Base-by-base conservation (phyloP, 495 filamentous ascomycete genomes). In the Xylaria bambusicola region DNA sequence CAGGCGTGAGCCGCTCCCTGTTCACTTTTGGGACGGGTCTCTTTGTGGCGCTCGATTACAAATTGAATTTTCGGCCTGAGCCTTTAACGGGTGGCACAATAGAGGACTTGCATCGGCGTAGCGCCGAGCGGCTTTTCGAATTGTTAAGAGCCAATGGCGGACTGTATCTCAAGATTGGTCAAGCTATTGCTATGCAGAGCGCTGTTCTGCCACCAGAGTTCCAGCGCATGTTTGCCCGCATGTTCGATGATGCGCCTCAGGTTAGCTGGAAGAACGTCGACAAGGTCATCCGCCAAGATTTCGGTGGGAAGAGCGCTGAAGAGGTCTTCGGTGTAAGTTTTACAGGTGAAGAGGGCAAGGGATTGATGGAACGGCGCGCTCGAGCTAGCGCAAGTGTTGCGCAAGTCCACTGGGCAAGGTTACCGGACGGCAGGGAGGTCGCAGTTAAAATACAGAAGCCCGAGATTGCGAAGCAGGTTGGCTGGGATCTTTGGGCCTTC, bases 181-280 rank as follows among this genome's bases (percentile, higher is more conserved):
- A 98, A 79, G 94, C 94, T 6, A 92, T 98, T 56, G 94, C 93
- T 21, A 98, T 97, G 94, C 94, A 98, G 78, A 92, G 88, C 52
- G 93, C 92, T 1, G 85, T 97, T 40, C 72, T 98, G 50, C 94
- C 94, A 12, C 89, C 91, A 6, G 91, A 96, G 71, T 97, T 97
- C 67, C 92, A 96, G 79, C 83, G 84, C 60, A 97, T 97, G 91
- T 98, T 98, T 68, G 80, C 88, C 35, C 82, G 86, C 58, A 97
- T 98, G 91, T 98, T 98, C 72, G 94, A 97, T 66, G 94, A 98
- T 78, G 95, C 94, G 51, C 92, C 93, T 23, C 93, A 97, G 80
- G 95, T 97, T 69, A 77, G 77, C n/a, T 96, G 90, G 92, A 80
- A 80, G 67, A 88, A 91, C n/a, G 88, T 95, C 3, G 89, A 96